Base-by-base conservation (phyloP, 305 asterid species). In the Andrographis paniculata region DNA sequence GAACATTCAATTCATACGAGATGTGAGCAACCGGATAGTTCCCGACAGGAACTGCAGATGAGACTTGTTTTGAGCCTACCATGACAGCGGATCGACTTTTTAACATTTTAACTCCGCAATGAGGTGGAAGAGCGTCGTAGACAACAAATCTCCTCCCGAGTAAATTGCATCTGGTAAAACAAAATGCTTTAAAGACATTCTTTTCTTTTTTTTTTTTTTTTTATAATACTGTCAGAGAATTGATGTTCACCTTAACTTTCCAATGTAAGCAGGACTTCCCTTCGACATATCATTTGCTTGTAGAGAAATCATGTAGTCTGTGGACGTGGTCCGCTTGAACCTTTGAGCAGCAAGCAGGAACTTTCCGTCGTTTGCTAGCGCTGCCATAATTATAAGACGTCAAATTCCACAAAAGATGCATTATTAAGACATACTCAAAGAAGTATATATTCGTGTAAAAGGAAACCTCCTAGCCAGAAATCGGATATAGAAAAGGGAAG, bases 311-410 rank as follows among this genome's bases (percentile, higher is more conserved):
- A 71, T 56, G 61, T 83, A 87, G 59, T 87, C 99, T 1, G 99
- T 80, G 65, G 80, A 83, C 27, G 95, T 87, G 22, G 95, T 58
- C 20, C 84, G 79, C 76, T 93, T 73, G 64, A 53, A 75, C 73
- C 74, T 83, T 47, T 86, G 82, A 55, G 96, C 96, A 61, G 96
- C 76, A 30, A 91, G 93, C 53, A 91, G 85, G 61, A 87, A 79
- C 87, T 91, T 91, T 30, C 99, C 99, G 30, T 86, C 87, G 64
- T 79, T 95, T 5, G 84, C 87, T 62, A 84, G 71, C 0, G 94
- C 99, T 91, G 93, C 64, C 55, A 60, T 37, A 64, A 55, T 39
- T 18, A 37, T 30, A 33, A 17, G 52, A 56, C 47, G 43, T 60
- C 42, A 63, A 47, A 1, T 44, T 1, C 11, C 11, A 13, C 24